Base-by-base conservation (phyloP, 345 rosid genomes). In the Odontarrhena argentea region DNA sequence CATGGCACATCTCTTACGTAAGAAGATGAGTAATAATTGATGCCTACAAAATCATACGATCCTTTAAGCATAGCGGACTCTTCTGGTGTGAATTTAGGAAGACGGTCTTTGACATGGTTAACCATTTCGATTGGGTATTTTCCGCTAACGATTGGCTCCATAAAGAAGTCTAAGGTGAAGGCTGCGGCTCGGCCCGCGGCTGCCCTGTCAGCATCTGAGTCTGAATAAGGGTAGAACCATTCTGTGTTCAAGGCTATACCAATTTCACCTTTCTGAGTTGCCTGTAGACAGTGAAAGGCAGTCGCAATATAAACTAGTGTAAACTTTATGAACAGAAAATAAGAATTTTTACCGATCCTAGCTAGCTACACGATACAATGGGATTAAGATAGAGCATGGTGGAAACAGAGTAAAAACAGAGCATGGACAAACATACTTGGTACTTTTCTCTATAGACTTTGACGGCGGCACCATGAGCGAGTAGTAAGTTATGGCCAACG, bases 31-130 rank as follows among this genome's bases (percentile, higher is more conserved):
- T 85, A 85, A 52, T 82, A 83, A 50, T 85, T 85, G 3, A 85
- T 1, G 11, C 87, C 89, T 4, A 82, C 1, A 60, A 77, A 85
- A 76, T 85, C 90, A 18, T 45, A 55, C 2, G 85, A 81, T 24
- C 79, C 80, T 55, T 76, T 72, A 6, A 85, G 43, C 63, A 67
- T 46, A 3, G 7, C 3, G 0, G 82, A 70, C 60, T 85, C 73
- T 45, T 76, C 73, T 3, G 22, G 30, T 9, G 82, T 68, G 37
- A 84, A 84, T 4, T 35, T 63, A 3, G 85, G 86, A 50, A 82
- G 51, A 45, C 86, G 65, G 24, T 68, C 67, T 15, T 86, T 79
- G 0, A 84, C 86, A 0, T 65, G 3, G 25, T 7, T 51, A 9
- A 59, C 71, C 82, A 84, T 80, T 2, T 47, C 68, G 0, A 3